Conservation (phyloP, 495 filamentous ascomycete species). For the Talaromyces adpressus region DNA sequence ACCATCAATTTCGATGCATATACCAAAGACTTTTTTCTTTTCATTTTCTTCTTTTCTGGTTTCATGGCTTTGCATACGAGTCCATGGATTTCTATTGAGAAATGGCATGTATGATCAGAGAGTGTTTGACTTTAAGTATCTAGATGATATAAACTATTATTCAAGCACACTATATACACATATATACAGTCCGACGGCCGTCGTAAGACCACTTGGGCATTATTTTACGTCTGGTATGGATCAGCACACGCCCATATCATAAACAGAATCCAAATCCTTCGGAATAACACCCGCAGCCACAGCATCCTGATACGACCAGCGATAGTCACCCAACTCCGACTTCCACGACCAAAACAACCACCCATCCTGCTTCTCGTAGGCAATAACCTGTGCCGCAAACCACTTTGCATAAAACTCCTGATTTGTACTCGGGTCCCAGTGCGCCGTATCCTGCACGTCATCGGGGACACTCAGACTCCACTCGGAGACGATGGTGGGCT, state of each 20-base stretch:
- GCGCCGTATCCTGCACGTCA: constrained; percentile 32
- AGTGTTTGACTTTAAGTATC: background rate
- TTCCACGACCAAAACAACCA: constrained; percentile 66
- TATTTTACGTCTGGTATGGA: background rate
- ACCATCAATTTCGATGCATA: constrained; percentile 14
- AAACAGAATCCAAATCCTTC: constrained; percentile 21
- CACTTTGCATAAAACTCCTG: constrained; percentile 46
- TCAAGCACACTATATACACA: background rate
- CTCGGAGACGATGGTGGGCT: constrained; percentile 49
- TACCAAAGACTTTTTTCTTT: background rate
- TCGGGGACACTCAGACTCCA: constrained; percentile 46
- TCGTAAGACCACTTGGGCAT: background rate
- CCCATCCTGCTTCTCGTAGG: constrained; percentile 50
- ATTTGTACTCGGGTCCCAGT: constrained; percentile 39
- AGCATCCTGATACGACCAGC: constrained; percentile 49
- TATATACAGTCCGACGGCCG: background rate
- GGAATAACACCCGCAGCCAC: constrained; percentile 45
- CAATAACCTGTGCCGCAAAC: constrained; percentile 53
- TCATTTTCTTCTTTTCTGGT: background rate
- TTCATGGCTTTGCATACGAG: background rate
- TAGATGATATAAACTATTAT: background rate
- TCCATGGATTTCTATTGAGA: background rate
- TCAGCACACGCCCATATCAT: constrained; percentile 10
- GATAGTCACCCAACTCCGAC: constrained; percentile 46
- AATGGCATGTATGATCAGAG: background rate